phyloP scores from a whole-genome alignment of 768 basidiomycete species.

The Mycena leptocephala region DNA sequence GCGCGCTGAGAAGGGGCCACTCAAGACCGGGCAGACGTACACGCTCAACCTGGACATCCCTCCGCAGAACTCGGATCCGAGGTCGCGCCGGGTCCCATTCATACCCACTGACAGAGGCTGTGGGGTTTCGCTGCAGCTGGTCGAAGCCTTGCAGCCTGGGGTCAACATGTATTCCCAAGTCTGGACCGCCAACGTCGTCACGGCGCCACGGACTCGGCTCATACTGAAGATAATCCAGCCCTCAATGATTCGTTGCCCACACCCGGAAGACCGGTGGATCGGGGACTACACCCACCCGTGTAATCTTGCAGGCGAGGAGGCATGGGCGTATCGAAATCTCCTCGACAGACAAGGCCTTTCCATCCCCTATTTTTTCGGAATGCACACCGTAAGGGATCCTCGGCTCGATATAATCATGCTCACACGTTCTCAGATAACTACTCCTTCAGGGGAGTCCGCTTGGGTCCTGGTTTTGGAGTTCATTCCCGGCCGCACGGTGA shows the following conservation, averaged over 20 bases:
- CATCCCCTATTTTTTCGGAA: conserved; percentile 30
- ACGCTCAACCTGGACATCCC: conserved; percentile 11
- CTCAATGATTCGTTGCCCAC: conserved; percentile 3
- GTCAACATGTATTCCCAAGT: conserved; percentile 21
- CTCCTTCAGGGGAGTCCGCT: conserved; percentile 17
- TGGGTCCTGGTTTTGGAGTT: conserved; percentile 29
- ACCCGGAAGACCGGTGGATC: background rate
- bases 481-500: conserved; percentile 20
- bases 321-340: conserved; percentile 24
- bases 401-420: background rate
- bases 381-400: conserved; percentile 13
- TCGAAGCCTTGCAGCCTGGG: conserved; percentile 7
- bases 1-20: too few relatives aligned
- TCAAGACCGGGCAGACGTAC: conserved; percentile 3
- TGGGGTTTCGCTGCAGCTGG: background rate
- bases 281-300: too few relatives aligned
- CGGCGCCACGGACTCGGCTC: background rate
- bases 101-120: background rate
- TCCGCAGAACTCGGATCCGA: conserved; percentile 9
- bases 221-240: conserved; percentile 32
- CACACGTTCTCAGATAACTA: conserved; percentile 15
- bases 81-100: conserved; percentile 10
- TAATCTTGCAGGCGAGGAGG: conserved; percentile 23
- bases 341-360: conserved; percentile 9
- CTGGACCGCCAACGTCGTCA: conserved; percentile 20